A percentile compares a stretch with the other conserved stretches of the same genome.
phyloP scores from a whole-genome alignment of 164 flowering plant genomes.

The Vitis labrusca region DNA sequence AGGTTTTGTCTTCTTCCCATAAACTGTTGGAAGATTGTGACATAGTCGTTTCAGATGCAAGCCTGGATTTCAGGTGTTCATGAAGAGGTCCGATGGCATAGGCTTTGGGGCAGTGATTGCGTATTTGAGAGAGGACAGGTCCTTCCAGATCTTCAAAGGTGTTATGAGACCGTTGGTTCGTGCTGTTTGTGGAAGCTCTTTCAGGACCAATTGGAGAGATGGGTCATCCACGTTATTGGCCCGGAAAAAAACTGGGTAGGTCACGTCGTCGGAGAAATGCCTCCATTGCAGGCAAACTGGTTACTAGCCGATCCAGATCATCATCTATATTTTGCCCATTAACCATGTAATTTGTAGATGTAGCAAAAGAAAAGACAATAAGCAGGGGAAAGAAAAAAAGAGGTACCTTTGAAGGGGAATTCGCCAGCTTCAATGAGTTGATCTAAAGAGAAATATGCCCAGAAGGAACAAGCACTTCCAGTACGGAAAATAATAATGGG shows the following conservation, averaged over 20 bases:
- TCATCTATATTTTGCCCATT: not conserved
- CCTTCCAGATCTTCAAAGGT: slow-evolving; percentile 40
- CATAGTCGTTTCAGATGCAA: not conserved
- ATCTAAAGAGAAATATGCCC: slow-evolving; percentile 34
- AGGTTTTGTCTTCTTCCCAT: slow-evolving; percentile 40
- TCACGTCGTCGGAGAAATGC: too few relatives aligned
- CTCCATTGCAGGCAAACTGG: too few relatives aligned
- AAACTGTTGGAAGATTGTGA: slow-evolving; percentile 6
- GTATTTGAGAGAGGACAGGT: slow-evolving; percentile 16
- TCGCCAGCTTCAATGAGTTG: slow-evolving; percentile 24
- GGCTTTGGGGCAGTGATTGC: slow-evolving; percentile 19
- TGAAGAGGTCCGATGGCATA: slow-evolving; percentile 53
- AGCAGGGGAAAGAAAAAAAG: too few relatives aligned
- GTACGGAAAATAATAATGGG: too few relatives aligned
- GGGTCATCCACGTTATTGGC: too few relatives aligned
- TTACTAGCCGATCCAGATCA: not conserved
- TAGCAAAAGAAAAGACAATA: too few relatives aligned
- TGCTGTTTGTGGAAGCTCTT: not conserved
- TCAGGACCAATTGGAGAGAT: not conserved
- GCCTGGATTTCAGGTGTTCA: slow-evolving; percentile 16
- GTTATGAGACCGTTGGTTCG: slow-evolving; percentile 35
- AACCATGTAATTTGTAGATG: too few relatives aligned
- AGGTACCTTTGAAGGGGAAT: slow-evolving; percentile 32
- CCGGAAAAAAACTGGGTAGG: too few relatives aligned
- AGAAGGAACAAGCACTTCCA: slow-evolving; percentile 39